phyloP scores from a whole-genome alignment of 2,329 filamentous ascomycete species.

The Phyllosticta citrichinensis region DNA sequence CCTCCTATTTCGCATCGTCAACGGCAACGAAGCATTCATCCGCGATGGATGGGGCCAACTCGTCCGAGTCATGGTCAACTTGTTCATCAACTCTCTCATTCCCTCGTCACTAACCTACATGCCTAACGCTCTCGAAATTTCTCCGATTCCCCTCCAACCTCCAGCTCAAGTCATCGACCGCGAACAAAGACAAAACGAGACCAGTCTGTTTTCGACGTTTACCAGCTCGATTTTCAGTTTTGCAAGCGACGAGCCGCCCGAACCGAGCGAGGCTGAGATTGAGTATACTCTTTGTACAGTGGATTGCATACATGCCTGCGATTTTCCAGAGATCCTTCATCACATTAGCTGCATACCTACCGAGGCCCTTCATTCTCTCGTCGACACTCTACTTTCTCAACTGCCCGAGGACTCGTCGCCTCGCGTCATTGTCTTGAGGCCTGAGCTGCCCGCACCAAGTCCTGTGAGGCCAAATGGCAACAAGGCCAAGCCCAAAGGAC shows the following conservation, averaged over 20 bases:
- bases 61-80: constrained; percentile 83
- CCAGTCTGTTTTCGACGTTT: constrained; percentile 84
- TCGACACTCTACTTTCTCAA: constrained; percentile 66
- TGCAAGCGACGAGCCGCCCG: constrained; percentile 91
- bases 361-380: constrained; percentile 48
- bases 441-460: constrained; percentile 61
- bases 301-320: constrained; percentile 86
- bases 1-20: constrained; percentile 87
- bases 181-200: constrained; percentile 65
- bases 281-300: constrained; percentile 92
- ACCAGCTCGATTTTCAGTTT: constrained; percentile 98
- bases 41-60: constrained; percentile 72
- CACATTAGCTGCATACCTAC: constrained; percentile 66
- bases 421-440: constrained; percentile 78
- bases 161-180: constrained; percentile 91
- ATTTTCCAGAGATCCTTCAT: constrained; percentile 68
- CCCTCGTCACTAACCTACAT: constrained; percentile 64
- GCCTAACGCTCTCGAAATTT: constrained; percentile 58
- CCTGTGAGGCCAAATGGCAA: constrained; percentile 49
- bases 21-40: constrained; percentile 71
- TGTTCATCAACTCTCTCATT: constrained; percentile 91
- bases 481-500: constrained; percentile 45
- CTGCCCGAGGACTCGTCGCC: constrained; percentile 78
- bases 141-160: constrained; percentile 77
- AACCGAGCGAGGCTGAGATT: constrained; percentile 92